Conservation (phyloP, 305 asterid genomes). For the Solanum chacoense region DNA sequence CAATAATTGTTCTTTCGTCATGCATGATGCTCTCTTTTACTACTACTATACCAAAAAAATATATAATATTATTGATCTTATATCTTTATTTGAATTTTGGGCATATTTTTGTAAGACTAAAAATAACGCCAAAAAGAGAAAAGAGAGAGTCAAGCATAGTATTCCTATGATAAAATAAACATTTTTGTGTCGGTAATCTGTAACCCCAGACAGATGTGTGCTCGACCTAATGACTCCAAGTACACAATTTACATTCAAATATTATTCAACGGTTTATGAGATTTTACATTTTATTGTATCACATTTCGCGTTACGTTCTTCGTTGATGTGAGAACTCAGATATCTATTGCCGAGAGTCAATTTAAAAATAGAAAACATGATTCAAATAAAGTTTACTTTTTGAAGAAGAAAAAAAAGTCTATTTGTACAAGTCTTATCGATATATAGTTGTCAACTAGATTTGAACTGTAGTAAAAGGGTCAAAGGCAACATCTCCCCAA, state of each 20-base stretch:
- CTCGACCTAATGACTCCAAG: rapidly evolving
- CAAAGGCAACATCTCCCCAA: background rate
- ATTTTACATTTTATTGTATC: no score
- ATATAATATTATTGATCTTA: background rate
- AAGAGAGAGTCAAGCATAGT: no score
- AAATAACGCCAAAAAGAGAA: background rate
- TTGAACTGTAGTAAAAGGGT: background rate
- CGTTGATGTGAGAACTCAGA: no score
- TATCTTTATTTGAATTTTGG: background rate
- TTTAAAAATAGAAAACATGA: background rate
- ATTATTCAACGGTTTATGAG: no score
- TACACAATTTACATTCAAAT: rapidly evolving
- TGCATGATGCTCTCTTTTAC: background rate
- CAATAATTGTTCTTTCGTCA: background rate
- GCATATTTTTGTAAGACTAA: background rate
- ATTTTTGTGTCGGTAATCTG: rapidly evolving
- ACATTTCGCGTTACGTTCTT: no score
- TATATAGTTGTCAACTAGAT: background rate
- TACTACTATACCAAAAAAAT: background rate
- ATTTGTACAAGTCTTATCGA: background rate
- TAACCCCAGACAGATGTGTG: rapidly evolving
- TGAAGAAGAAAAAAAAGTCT: background rate
- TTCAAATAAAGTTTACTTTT: no score
- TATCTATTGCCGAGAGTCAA: no score
- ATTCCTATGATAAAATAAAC: background rate